Base-by-base conservation (phyloP, 345 rosid genomes). In the Acer yangbiense region DNA sequence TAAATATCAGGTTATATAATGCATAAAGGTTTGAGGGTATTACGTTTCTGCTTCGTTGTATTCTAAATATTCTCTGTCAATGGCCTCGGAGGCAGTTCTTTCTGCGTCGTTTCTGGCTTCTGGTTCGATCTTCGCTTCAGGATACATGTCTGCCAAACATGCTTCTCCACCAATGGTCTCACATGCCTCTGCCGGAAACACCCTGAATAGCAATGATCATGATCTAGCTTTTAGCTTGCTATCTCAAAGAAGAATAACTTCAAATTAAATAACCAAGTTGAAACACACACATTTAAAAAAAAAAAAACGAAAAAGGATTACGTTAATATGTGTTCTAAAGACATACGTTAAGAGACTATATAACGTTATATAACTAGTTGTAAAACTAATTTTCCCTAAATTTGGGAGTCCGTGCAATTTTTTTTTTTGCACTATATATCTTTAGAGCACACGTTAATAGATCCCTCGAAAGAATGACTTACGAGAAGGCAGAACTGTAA, bases 151-250 rank as follows among this genome's bases (percentile, higher is more conserved):
- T 73, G 91, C 97, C 71, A 78, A 78, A 72, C 97, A 89, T 3
- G 94, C 90, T 6, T 93, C 90, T 61, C 97, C 95, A 0, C 94
- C 90, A 5, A 91, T 63, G n/a, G 83, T 80, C 75, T 91, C 95
- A 41, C 95, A 93, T 50, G 97, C 97, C 77, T 93, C 97, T 2
- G 91, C 97, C 77, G 95, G 95, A 72, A 91, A 93, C 41, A 91
- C 95, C 21, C 95, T 90, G 85, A 69, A 64, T 18, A 27, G 52
- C 64, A 8, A 23, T 7, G 2, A 7, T 23, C 4, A 12, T 20
- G 67, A 69, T 25, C 29, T 71, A 16, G 16, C 35, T 4, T 29
- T 32, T 32, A 32, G 35, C 35, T 32, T 2, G 71, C 21, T 20
- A 35, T 10, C 65, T 6, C 6, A 32, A 35, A 35, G 13, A 14